These are phyloP conservation scores for Vicia sativa DNA, from an alignment of 306 rosid genomes.

Conservation along the genomic window DNA sequence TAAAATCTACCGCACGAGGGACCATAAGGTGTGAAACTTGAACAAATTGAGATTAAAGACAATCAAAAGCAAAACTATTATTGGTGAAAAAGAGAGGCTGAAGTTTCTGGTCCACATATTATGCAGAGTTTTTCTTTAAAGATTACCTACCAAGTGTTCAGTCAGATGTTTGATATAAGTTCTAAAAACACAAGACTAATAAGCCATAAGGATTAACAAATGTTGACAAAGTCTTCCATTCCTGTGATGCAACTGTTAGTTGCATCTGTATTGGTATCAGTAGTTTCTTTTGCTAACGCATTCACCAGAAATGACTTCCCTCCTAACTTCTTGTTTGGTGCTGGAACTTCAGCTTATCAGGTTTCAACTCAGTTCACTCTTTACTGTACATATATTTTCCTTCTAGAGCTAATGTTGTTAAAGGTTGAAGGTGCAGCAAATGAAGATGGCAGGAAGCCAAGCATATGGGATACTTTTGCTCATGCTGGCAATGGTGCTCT, in stretches of 20 bases:
- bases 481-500: constrained; percentile 28
- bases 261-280: background rate
- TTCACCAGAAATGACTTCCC: constrained; percentile 63
- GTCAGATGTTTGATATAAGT: background rate
- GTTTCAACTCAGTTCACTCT: constrained; percentile 37
- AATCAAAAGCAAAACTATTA: too few species aligned
- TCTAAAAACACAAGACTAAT: background rate
- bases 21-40: background rate
- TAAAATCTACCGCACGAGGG: background rate
- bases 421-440: constrained; percentile 47
- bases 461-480: constrained; percentile 50
- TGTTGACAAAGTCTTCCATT: background rate
- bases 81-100: background rate
- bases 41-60: background rate
- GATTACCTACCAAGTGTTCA: background rate
- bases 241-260: constrained; percentile 3
- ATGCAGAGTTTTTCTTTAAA: background rate
- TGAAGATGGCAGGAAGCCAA: constrained; percentile 48
- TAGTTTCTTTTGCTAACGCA: background rate
- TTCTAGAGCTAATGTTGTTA: background rate
- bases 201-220: background rate
- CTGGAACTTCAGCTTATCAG: constrained; percentile 71
- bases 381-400: background rate
- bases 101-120: background rate
- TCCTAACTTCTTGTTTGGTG: constrained; percentile 63